Percentiles rank a stretch among this genome's conserved stretches.
These are phyloP conservation scores for Salix brachista DNA, from an alignment of 345 rosid species.

Conservation along the genomic window DNA sequence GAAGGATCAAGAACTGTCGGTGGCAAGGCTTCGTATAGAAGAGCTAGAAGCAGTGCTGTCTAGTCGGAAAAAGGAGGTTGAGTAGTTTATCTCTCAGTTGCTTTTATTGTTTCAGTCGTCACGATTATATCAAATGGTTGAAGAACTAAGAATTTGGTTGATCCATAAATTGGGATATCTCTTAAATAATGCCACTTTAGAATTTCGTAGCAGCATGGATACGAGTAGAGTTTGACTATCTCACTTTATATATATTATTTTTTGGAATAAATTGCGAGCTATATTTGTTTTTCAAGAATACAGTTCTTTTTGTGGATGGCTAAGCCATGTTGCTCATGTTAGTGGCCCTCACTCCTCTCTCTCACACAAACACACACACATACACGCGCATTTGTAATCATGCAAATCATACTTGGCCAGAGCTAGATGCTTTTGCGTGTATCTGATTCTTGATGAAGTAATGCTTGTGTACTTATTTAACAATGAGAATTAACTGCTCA, in stretches of 20 bases:
- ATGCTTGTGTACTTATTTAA: not conserved
- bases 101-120: not conserved
- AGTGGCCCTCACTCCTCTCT: too few relatives aligned
- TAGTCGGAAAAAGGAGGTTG: conserved; percentile 76
- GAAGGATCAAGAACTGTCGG: conserved; percentile 74
- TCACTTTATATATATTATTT: too few relatives aligned
- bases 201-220: not conserved
- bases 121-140: too few relatives aligned
- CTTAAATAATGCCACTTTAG: not conserved
- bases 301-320: too few relatives aligned
- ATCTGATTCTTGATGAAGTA: not conserved
- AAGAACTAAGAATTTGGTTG: not conserved
- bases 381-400: not conserved
- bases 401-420: not conserved
- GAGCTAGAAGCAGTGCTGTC: conserved; percentile 62
- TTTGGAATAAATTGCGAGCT: too few relatives aligned
- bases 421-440: not conserved
- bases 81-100: not conserved
- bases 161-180: not conserved
- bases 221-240: not conserved
- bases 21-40: conserved; percentile 55
- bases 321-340: too few relatives aligned
- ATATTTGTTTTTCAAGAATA: too few relatives aligned
- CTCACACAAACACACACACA: too few relatives aligned
- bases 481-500: conserved; percentile 3